These are phyloP conservation scores for Calonectria pseudoturangicola DNA, from an alignment of 2,329 filamentous ascomycete genomes.

Conservation along the genomic window DNA sequence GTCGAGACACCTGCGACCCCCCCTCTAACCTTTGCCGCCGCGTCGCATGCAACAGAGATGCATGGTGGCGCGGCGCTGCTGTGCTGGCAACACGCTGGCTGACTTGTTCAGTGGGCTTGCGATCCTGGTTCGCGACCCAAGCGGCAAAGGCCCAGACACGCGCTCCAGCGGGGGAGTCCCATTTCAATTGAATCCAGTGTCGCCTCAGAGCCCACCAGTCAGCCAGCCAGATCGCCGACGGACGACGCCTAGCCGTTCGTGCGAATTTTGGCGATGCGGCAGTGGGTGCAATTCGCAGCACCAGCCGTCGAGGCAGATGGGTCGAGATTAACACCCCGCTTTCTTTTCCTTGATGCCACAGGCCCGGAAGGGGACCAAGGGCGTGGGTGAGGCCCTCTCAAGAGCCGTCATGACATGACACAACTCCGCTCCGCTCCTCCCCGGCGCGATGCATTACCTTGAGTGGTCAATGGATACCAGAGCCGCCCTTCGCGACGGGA, in stretches of 20 bases:
- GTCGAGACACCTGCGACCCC: conserved; percentile 26
- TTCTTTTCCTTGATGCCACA: conserved; percentile 30
- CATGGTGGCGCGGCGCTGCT: conserved; percentile 41
- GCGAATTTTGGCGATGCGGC: conserved; percentile 42
- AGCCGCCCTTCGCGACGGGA: conserved; percentile 53
- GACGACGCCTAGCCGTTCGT: conserved; percentile 40
- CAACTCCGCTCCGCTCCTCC: conserved; percentile 39
- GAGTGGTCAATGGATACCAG: conserved; percentile 33
- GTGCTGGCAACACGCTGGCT: conserved; percentile 48
- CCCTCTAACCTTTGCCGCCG: conserved; percentile 46
- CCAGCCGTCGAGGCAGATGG: conserved; percentile 24
- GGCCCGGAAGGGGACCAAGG: conserved; percentile 15
- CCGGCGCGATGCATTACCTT: conserved; percentile 27
- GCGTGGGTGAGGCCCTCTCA: conserved; percentile 27
- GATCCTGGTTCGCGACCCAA: conserved; percentile 40
- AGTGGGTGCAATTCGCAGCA: conserved; percentile 28
- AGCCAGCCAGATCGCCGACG: conserved; percentile 24
- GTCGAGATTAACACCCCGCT: conserved; percentile 34
- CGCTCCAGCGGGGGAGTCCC: conserved; percentile 42
- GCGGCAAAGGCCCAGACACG: conserved; percentile 34
- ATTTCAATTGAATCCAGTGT: conserved; percentile 27
- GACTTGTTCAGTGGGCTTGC: conserved; percentile 44
- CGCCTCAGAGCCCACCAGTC: conserved; percentile 29
- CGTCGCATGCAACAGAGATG: conserved; percentile 39
- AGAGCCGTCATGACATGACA: conserved; percentile 31